Base-by-base conservation (phyloP, 495 filamentous ascomycete species). In the Clohesyomyces aquaticus region DNA sequence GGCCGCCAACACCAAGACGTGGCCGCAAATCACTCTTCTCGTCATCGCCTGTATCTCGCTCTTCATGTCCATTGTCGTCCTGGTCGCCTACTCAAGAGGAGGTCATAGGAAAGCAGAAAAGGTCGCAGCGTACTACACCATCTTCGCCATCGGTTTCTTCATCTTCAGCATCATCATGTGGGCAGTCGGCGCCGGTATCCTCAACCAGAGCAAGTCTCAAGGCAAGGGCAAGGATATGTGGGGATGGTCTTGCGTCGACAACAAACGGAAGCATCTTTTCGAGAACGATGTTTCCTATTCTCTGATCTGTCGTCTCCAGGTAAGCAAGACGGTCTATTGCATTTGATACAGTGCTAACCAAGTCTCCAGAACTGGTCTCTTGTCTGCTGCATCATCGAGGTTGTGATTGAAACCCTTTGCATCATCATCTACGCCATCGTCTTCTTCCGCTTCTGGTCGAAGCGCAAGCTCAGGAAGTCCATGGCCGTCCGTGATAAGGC, bases 401-500 rank as follows among this genome's bases (percentile, higher is more conserved):
- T 99, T 65, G 89, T 95, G 56, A 83, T 99, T 66, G 94, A 99
- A 75, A 81, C 88, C 68, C 85, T 99, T 75, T 90, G 89, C 67
- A 96, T 99, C 74, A 77, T 84, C 35, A 88, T 99, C 72, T 99
- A 99, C 80, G 91, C 81, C 74, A 82, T 97, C 73, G 86, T 95
- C 74, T 96, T 96, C 80, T 98, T 94, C 82, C 89, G 94, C 67
- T 90, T 96, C 81, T 94, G 91, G 83, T 90, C 90, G 60, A 99
- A 99, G 82, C 88, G 90, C 73, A 85, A 87, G 70, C 89, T 99
- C 59, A 88, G 87, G 75, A 98, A 96, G 79, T 90, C 91, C 54
- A 98, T 99, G 93, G 89, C 96, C 75, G 78, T 88, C 71, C 93
- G 94, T 68, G 94, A 99, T 82, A 88, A 87, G 71, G 94, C 94